Base-by-base conservation (phyloP, 2,329 filamentous ascomycete species). In the Penicillium italicum region DNA sequence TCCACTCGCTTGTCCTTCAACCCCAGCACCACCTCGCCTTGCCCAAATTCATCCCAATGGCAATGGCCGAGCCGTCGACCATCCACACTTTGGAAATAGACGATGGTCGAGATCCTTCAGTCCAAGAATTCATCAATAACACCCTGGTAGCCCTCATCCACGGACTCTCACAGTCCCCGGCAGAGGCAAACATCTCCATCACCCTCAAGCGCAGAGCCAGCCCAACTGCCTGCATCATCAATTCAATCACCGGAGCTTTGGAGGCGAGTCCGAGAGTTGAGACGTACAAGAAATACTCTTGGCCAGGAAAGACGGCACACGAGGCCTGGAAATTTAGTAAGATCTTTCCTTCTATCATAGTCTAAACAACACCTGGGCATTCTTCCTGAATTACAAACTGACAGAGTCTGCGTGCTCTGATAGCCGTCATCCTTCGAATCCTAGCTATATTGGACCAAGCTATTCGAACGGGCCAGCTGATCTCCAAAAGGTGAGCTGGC, bases 311-410 rank as follows among this genome's bases (percentile, higher is more conserved):
- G 55, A 80, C 74, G 48, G 72, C 72, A 4, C 74, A 80, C 53
- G 84, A 86, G 66, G 82, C 82, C 14, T 84, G 82, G 82, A 79
- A 79, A 63, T 74, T 72, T 53, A 69, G 72, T 75, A 68, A 37
- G 67, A 18, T 38, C 28, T 18, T 28, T 9, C 16, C 11, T 34
- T 5, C 11, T 22, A 18, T 26, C 22, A 20, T 5, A 16, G 28
- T 12, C 33, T 1, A 5, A 24, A 12, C 26, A 30, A 10, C 9
- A 24, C 8, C 8, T 33, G 7, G 8, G 8, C 28, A 31, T 22
- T 7, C 7, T 2, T 11, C 10, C 12, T 8, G 7, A 10, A 20
- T 37, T 9, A 18, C 12, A 9, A 10, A 36, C 44, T 55, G 14
- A 55, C 22, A 2, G 22, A 9, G 12, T 18, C 22, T 31, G 58